Evolutionary conservation across 2,329 filamentous ascomycete genomes (phyloP).

Genomic region (Calonectria pseudoturangicola): DNA sequence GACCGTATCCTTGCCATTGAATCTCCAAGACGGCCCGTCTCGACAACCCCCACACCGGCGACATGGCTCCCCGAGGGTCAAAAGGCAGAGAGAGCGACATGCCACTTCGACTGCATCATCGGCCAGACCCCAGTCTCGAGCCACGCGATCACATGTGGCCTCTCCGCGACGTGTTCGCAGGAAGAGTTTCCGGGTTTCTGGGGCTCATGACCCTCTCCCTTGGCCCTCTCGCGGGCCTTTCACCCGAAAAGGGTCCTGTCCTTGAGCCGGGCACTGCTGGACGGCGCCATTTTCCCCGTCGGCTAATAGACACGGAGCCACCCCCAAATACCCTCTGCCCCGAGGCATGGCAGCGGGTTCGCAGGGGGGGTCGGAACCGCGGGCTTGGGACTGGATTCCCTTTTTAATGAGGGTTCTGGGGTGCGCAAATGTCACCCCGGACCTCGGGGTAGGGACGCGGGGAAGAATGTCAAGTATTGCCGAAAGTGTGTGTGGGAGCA

Average conservation of each 20-base stretch:
- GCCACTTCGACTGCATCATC: conserved; percentile 51
- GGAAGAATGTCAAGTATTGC: conserved; percentile 29
- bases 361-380: conserved; percentile 32
- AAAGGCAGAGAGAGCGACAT: conserved; percentile 28
- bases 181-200: conserved; percentile 37
- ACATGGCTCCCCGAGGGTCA: conserved; percentile 39
- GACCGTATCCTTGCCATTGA: conserved; percentile 6
- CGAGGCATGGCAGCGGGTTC: conserved; percentile 25
- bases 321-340: conserved; percentile 22
- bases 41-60: conserved; percentile 46
- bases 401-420: conserved; percentile 36
- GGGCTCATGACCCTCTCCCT: conserved; percentile 41
- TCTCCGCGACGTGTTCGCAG: conserved; percentile 36
- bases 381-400: conserved; percentile 40
- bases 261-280: conserved; percentile 14
- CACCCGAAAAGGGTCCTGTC: conserved; percentile 46
- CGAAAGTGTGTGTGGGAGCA: conserved; percentile 30
- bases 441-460: conserved; percentile 34
- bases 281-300: conserved; percentile 47
- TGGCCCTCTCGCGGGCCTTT: conserved; percentile 45
- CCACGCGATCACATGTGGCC: conserved; percentile 47
- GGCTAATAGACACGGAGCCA: conserved; percentile 39
- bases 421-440: conserved; percentile 35
- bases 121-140: conserved; percentile 42
- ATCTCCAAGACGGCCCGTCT: conserved; percentile 32